Evolutionary conservation across 768 basidiomycete species (phyloP), one percentile per base, ranked within the genome.

Genomic region (Lepiota subincarnata): DNA sequence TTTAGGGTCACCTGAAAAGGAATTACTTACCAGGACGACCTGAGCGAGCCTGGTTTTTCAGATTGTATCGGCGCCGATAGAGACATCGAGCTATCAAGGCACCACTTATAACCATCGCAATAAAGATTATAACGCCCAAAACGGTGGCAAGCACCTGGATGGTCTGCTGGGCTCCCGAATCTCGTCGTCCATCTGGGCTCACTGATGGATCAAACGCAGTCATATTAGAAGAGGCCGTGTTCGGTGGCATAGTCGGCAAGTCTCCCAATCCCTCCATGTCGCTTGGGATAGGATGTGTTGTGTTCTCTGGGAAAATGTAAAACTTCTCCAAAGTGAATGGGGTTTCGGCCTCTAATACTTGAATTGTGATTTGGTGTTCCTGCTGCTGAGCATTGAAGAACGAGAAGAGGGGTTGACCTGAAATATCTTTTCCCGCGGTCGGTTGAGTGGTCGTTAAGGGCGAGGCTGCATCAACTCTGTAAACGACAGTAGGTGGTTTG

Each of bases 371-470:
- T 5, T 55, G 60, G 60, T 81, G 77, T 50, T 68, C 64, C 7
- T 56, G 22, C 8, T 38, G 37, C n/a, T 55, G 52, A 11, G 13
- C 60, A 50, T 6, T 67, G 57, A 12, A 72, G 47, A 11, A 58
- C 43, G 19, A 70, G 65, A 77, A 80, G 45, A 79, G 68, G 7
- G 72, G 71, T 59, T 79, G 79, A 53, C 72, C 69, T 0, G 59
- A 60, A 20, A 77, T 66, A 28, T 63, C 56, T 4, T 49, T 31
- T 4, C 53, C 51, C 10, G 74, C 75, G 35, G 61, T 59, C 3
- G 77, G 74, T 35, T 74, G 61, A 2, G 69, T 68, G 5, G 73
- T 72, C 6, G 59, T 53, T 24, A 72, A 61, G 1, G 76, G 68
- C 2, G 56, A 48, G 5, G 57, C 43, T 16, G 64, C 57, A 55